Conservation (phyloP, 169 alveolate species). For the Cryptosporidium viatorum region DNA sequence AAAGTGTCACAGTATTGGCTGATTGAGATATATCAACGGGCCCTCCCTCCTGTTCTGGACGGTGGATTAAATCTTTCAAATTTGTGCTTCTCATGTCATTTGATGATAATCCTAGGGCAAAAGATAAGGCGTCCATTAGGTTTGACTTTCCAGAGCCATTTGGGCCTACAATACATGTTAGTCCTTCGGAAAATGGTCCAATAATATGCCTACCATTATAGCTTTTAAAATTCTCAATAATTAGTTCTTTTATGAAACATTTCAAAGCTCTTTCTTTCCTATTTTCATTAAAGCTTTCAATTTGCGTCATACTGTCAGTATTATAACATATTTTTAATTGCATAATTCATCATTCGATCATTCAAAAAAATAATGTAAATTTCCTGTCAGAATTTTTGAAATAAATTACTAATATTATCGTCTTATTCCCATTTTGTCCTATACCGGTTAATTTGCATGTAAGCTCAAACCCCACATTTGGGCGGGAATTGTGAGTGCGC, state of each 20-base stretch:
- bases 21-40: conserved; percentile 75
- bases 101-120: conserved; percentile 88
- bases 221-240: conserved; percentile 89
- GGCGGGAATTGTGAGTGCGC: conserved; percentile 10
- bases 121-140: conserved; percentile 88
- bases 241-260: conserved; percentile 76
- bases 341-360: conserved; percentile 16
- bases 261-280: conserved; percentile 26
- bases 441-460: conserved; percentile 63
- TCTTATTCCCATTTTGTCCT: conserved; percentile 24
- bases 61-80: conserved; percentile 88
- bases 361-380: conserved; percentile 1
- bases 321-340: neutral
- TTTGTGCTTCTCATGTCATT: conserved; percentile 87
- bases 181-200: conserved; percentile 86
- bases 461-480: conserved; percentile 44
- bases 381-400: neutral
- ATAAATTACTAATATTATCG: neutral
- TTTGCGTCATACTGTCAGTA: neutral
- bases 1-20: conserved; percentile 83
- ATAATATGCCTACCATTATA: conserved; percentile 90
- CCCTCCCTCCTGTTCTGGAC: conserved; percentile 81
- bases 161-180: conserved; percentile 90
- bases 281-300: neutral
- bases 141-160: conserved; percentile 91